A percentile compares a stretch with the other conserved stretches of the same genome.
These are phyloP conservation scores for Phytophthora foliorum DNA, from an alignment of 352 stramenopile species.

Conservation along the genomic window DNA sequence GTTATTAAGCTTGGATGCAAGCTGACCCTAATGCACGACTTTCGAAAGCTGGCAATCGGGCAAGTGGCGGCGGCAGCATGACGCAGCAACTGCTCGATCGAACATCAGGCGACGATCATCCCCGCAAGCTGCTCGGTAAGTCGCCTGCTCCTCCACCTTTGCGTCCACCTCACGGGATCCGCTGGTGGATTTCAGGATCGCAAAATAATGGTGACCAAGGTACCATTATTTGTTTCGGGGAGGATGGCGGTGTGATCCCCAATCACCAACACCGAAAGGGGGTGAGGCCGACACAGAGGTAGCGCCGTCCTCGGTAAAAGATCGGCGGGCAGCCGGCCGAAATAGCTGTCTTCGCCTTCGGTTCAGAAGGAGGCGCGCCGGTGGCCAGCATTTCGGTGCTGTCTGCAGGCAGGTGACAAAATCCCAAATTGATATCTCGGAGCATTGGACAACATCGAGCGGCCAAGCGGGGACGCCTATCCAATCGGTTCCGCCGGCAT, in stretches of 20 bases:
- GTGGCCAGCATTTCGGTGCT: constrained; percentile 13
- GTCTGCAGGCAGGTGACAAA: constrained; percentile 5
- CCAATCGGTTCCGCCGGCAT: constrained; percentile 20
- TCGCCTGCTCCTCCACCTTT: not conserved
- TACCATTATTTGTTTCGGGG: no score
- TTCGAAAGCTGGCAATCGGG: constrained; percentile 21
- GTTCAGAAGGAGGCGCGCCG: constrained; percentile 23
- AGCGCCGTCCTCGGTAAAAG: constrained; percentile 13
- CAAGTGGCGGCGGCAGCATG: constrained; percentile 1
- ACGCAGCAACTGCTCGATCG: not conserved
- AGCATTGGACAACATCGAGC: not conserved
- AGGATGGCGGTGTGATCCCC: no score
- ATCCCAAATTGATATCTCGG: constrained; percentile 5
- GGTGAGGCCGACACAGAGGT: not conserved
- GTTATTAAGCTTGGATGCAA: not conserved
- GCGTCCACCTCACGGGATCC: constrained; percentile 8
- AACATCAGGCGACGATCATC: not conserved
- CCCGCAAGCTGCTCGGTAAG: not conserved
- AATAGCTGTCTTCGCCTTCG: constrained; percentile 13
- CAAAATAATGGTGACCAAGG: no score
- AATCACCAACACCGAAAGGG: not conserved
- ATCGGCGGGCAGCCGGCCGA: not conserved
- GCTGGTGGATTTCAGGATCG: not conserved
- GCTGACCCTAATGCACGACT: constrained; percentile 34
- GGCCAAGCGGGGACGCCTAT: constrained; percentile 21